Evolutionary conservation across 2,329 filamentous ascomycete species (phyloP), one percentile per base, ranked within the genome.

Genomic region (Penicillium digitatum): DNA sequence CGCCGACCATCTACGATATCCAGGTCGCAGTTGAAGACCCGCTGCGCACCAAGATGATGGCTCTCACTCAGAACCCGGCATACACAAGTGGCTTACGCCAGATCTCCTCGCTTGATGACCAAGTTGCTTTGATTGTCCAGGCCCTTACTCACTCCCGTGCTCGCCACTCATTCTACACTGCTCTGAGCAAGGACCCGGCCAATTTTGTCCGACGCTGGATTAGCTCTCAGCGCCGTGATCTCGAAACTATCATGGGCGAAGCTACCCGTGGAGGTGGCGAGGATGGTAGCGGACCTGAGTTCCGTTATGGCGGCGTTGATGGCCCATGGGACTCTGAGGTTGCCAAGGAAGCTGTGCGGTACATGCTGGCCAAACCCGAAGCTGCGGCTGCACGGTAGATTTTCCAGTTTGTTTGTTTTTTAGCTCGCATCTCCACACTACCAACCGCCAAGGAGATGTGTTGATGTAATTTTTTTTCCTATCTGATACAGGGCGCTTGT

Each of bases 1-100:
- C 84, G 48, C 86, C 90, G 1, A 96, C 92, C 6, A 80, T 97
- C 64, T 96, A 96, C 77, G 93, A 97, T 72, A 81, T 99, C 45
- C 86, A 87, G 64, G 89, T 99, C 43, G 82, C 86, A 1, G 82
- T 96, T 16, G 89, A 95, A 64, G 90, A 96, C 69, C 90, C 92
- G 1, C 80, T 95, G 47, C 86, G 86, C 48, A 80, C 82, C 32
- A 83, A 83, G 65, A 82, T 90, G 71, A 73, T 83, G 39, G 77
- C 84, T 14, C 80, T 90, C 61, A 80, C 88, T 55, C 82, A 83
- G 56, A 89, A 89, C 61, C 82, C 89, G 1, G 79, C 84, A 52
- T 88, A 90, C 73, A 82, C 87, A 16, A 76, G 81, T 37, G 87
- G 86, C 67, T 82, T 97, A 29, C 87, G 88, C 62, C 86, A 91